These are phyloP conservation scores for Seiridium unicorne DNA, from an alignment of 2,329 filamentous ascomycete genomes.

Conservation along the genomic window DNA sequence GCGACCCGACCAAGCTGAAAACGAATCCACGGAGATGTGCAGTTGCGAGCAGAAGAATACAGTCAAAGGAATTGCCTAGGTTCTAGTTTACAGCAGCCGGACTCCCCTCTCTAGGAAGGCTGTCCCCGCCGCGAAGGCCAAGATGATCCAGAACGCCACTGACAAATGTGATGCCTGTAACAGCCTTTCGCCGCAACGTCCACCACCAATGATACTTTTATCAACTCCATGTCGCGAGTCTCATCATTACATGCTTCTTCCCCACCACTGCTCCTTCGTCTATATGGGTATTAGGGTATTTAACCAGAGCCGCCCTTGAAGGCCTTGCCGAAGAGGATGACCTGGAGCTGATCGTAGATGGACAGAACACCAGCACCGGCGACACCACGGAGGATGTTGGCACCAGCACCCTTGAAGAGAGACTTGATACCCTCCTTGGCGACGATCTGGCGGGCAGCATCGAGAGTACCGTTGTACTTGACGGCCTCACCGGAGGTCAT, in stretches of 20 bases:
- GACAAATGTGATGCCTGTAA: conserved; percentile 32
- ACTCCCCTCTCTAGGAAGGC: conserved; percentile 40
- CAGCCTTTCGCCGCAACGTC: conserved; percentile 44
- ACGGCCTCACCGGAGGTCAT: conserved; percentile 97
- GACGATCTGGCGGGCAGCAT: conserved; percentile 94
- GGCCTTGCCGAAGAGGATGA: conserved; percentile 99
- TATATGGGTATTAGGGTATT: conserved; percentile 39
- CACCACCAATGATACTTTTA: conserved; percentile 39
- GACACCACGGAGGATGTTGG: conserved; percentile 99
- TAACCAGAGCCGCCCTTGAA: conserved; percentile 71
- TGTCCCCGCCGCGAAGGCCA: conserved; percentile 32
- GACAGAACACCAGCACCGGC: conserved; percentile 99
- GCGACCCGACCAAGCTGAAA: conserved; percentile 25
- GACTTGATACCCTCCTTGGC: conserved; percentile 97
- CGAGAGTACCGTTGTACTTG: conserved; percentile 98
- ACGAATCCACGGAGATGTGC: conserved; percentile 27
- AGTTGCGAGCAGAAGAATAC: conserved; percentile 36
- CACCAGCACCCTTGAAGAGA: conserved; percentile 99
- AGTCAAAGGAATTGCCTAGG: conserved; percentile 54
- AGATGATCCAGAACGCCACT: conserved; percentile 35
- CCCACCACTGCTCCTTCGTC: conserved; percentile 31
- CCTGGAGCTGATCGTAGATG: conserved; percentile 99
- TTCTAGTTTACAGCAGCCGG: conserved; percentile 63
- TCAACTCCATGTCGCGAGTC: conserved; percentile 32
- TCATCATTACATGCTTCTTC: conserved; percentile 31